Conservation (phyloP, 495 filamentous ascomycete species). For the Xylaria intraflava region DNA sequence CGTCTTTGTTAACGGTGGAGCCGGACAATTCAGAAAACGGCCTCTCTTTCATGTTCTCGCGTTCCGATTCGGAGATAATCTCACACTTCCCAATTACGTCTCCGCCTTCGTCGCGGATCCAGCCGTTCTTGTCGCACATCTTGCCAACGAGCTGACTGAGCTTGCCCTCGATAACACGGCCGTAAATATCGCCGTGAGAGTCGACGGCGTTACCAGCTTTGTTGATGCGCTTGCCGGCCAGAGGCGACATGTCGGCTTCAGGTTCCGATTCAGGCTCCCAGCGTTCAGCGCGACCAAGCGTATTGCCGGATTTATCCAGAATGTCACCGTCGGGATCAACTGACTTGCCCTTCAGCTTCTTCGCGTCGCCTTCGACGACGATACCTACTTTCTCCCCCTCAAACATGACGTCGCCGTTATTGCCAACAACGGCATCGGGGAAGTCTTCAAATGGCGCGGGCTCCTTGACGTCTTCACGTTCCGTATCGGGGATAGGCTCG, state of each 20-base stretch:
- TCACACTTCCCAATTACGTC: slow-evolving; percentile 74
- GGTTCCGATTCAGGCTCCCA: slow-evolving; percentile 48
- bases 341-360: slow-evolving; percentile 63
- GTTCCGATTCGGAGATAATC: slow-evolving; percentile 65
- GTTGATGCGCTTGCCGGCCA: slow-evolving; percentile 81
- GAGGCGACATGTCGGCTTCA: slow-evolving; percentile 57
- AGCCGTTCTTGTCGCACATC: slow-evolving; percentile 75
- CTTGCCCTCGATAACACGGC: slow-evolving; percentile 69
- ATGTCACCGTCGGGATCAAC: slow-evolving; percentile 84
- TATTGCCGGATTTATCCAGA: slow-evolving; percentile 70
- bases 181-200: slow-evolving; percentile 61
- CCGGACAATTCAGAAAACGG: slow-evolving; percentile 73
- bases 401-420: slow-evolving; percentile 63
- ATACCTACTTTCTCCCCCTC: slow-evolving; percentile 65
- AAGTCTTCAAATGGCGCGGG: slow-evolving; percentile 71
- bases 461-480: slow-evolving; percentile 59
- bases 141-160: slow-evolving; percentile 62
- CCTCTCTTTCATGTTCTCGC: slow-evolving; percentile 62
- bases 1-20: slow-evolving; percentile 67
- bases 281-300: slow-evolving; percentile 68
- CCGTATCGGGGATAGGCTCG: slow-evolving; percentile 64
- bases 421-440: slow-evolving; percentile 59
- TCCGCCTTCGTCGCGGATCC: slow-evolving; percentile 74
- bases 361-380: slow-evolving; percentile 69
- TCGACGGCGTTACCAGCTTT: slow-evolving; percentile 83